Evolutionary conservation across 1,284 basidiomycete genomes (phyloP), one percentile per base, ranked within the genome.

Genomic region (Cryptococcus neoformans): DNA sequence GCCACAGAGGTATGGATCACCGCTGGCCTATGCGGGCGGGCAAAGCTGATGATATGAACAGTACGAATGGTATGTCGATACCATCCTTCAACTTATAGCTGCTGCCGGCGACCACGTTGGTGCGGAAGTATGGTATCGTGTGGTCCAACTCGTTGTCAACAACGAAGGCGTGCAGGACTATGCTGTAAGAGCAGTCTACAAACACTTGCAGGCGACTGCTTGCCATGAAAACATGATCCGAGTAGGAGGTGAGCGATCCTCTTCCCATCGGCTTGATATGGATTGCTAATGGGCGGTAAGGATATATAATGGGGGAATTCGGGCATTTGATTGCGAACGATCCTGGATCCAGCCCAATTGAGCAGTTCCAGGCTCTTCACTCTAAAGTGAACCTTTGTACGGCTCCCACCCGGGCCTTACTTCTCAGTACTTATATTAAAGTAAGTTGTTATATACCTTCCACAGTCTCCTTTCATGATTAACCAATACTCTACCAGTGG

Each of bases 381-480:
- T 87, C 92, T 4, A 97, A 98, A 74, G 94, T 94, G 35, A 92
- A 95, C 73, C 90, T 92, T 69, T 97, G 95, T 74, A 85, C 91
- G 42, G 92, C 94, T 2, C 81, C 92, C 35, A 99, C 96, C 6
- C 86, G 95, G 36, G 90, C 94, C 0, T 82, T 99, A 46, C 83
- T 99, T 28, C 81, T 99, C 12, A 95, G 95, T 6, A 97, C 96
- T n/a, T 99, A 99, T 75, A 88, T 98, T 80, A 99, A 99, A 82
- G 95, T 75, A 40, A 21, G 21, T 21, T 21, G 21, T 21, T 44
- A 44, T 44, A 10, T n/a, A 44, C 21, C n/a, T 44, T 21, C 6
- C 42, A 14, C 6, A 44, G 9, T 8, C n/a, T 8, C n/a, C 6
- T 44, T n/a, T 44, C 6, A 37, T 49, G 6, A 40, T 12, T 17